These are phyloP conservation scores for Trichoderma lentiforme DNA, from an alignment of 2,329 filamentous ascomycete genomes.

Conservation along the genomic window DNA sequence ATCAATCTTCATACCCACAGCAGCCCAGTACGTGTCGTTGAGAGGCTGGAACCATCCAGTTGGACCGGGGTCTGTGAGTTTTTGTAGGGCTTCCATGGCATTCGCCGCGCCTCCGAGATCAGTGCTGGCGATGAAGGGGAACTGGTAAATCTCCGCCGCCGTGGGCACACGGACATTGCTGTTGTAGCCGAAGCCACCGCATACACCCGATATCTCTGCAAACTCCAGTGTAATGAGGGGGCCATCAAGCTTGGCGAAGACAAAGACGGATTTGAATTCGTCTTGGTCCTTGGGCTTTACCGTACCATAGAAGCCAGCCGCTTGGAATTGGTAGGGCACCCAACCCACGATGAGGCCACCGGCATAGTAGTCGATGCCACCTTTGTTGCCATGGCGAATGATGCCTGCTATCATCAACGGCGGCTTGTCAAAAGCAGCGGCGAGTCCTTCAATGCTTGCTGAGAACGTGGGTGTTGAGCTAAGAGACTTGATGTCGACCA, in stretches of 20 bases:
- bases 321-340: not conserved
- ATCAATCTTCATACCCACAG: not conserved
- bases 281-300: not conserved
- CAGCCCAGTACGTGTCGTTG: not conserved
- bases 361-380: not conserved
- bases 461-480: not conserved
- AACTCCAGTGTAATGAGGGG: not conserved
- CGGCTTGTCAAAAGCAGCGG: not conserved
- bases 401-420: not conserved
- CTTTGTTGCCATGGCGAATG: not conserved
- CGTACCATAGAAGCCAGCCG: not conserved
- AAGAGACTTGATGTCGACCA: not conserved
- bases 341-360: not conserved
- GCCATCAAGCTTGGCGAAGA: not conserved
- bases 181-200: not conserved
- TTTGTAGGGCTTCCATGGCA: not conserved
- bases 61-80: not conserved
- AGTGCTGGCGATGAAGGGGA: not conserved
- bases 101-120: not conserved
- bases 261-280: not conserved
- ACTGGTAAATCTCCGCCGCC: not conserved
- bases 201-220: not conserved
- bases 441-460: not conserved
- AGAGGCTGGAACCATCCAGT: not conserved
- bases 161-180: not conserved